phyloP scores from a whole-genome alignment of 2,329 filamentous ascomycete species.

The Apiospora kogelbergensis region DNA sequence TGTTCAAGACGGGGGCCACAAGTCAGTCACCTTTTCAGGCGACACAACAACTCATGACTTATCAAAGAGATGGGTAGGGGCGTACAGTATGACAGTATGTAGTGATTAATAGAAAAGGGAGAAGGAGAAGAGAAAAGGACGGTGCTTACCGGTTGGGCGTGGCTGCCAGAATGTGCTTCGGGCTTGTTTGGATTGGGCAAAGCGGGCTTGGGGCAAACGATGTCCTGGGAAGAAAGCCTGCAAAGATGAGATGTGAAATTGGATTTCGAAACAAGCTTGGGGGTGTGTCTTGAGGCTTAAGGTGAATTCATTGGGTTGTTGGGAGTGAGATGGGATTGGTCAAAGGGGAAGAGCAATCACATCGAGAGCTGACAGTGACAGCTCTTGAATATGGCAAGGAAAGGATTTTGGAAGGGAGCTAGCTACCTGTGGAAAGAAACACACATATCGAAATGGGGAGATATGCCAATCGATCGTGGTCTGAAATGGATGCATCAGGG shows the following conservation, averaged over 20 bases:
- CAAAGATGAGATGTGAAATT: neutral
- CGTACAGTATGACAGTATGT: no score
- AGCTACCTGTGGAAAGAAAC: neutral
- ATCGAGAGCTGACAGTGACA: neutral
- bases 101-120: no score
- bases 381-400: neutral
- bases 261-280: neutral
- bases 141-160: neutral
- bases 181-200: neutral
- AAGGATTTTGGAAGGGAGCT: neutral
- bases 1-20: no score
- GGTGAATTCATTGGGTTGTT: neutral
- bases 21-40: neutral
- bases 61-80: no score
- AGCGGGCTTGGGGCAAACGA: neutral
- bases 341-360: neutral
- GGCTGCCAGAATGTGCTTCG: no score
- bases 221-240: neutral
- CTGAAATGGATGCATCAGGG: no score
- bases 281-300: neutral
- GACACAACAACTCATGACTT: neutral
- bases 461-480: neutral
- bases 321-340: neutral
- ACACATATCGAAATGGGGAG: no score
- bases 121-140: neutral